Evolutionary conservation across 441 rosid species (phyloP), one percentile per base, ranked within the genome.

Genomic region (Gossypium schwendimanii): DNA sequence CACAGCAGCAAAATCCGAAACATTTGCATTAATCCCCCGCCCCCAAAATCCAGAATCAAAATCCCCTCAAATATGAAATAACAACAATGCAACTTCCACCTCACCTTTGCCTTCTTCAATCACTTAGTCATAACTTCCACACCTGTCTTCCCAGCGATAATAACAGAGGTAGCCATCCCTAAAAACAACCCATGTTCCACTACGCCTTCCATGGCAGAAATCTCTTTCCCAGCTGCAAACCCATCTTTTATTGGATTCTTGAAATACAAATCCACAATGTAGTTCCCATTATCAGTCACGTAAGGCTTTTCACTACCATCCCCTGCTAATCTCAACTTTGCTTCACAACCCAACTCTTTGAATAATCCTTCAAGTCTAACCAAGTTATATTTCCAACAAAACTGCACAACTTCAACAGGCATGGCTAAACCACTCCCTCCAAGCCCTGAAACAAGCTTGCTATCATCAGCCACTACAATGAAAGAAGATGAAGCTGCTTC

Each of bases 371-470:
- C 76, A 63, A 94, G 81, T 59, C 96, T 85, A 2, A 86, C 79
- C 69, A 90, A 73, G 57, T 91, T 91, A 69, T 84, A 87, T 64
- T 91, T 83, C 94, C 99, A 94, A 53, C 99, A 92, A 61, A 94
- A 94, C 66, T 90, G 91, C 45, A 94, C 97, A 0, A 92, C 85
- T 72, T 94, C 98, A 1, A 94, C 97, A 0, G 97, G 97, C 94
- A 94, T 84, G 2, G 98, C 98, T 2, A 94, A 81, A 21, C 90
- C 88, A 31, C 97, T 92, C 17, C 98, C 98, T 0, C 98, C 98
- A 7, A 94, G 84, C 65, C 96, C 93, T 15, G 69, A 59, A 0
- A 94, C 98, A 0, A 91, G 76, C 60, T 92, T 94, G 0, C 88
- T 89, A 59, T 94, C 98, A 53, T 94, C 98, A 1, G 86, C 97